Percentiles rank a stretch among this genome's conserved stretches.
phyloP scores from a whole-genome alignment of 2,329 filamentous ascomycete species.

The Colletotrichum musae region DNA sequence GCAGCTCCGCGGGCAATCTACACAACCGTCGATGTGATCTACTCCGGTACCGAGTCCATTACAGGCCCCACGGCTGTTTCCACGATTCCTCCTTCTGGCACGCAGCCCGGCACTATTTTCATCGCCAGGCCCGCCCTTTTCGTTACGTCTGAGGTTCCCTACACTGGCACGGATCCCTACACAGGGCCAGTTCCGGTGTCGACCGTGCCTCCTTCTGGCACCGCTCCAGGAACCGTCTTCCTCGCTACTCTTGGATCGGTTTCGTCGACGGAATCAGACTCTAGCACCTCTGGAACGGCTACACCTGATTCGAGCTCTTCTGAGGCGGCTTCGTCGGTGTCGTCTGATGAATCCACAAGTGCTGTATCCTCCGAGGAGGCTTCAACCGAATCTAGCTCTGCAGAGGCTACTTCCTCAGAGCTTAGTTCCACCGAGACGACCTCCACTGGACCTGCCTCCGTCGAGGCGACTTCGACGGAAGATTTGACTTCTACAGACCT shows the following conservation, averaged over 20 bases:
- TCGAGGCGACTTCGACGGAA: not conserved
- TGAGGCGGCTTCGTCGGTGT: not conserved
- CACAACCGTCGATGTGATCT: not conserved
- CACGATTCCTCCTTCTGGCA: conserved; percentile 26
- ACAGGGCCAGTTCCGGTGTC: conserved; percentile 21
- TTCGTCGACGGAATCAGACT: conserved; percentile 16
- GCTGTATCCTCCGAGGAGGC: not conserved
- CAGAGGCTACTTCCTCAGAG: not conserved
- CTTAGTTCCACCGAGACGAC: not conserved
- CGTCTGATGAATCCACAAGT: conserved; percentile 11
- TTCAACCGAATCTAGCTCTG: not conserved
- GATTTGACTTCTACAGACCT: not conserved
- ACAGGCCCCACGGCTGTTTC: conserved; percentile 4
- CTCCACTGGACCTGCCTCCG: not conserved
- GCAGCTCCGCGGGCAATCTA: not conserved
- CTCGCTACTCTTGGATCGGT: conserved; percentile 22
- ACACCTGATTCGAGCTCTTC: conserved; percentile 13
- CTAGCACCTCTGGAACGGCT: not conserved
- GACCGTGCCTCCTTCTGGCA: conserved; percentile 25
- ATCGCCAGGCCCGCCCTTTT: conserved; percentile 25
- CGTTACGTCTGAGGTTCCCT: conserved; percentile 21
- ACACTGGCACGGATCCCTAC: conserved; percentile 17
- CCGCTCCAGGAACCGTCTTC: conserved; percentile 32
- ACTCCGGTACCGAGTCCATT: not conserved
- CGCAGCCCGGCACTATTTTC: conserved; percentile 30